Conservation (phyloP, 805 yeast genomes). For the Scheffersomyces spartinae region DNA sequence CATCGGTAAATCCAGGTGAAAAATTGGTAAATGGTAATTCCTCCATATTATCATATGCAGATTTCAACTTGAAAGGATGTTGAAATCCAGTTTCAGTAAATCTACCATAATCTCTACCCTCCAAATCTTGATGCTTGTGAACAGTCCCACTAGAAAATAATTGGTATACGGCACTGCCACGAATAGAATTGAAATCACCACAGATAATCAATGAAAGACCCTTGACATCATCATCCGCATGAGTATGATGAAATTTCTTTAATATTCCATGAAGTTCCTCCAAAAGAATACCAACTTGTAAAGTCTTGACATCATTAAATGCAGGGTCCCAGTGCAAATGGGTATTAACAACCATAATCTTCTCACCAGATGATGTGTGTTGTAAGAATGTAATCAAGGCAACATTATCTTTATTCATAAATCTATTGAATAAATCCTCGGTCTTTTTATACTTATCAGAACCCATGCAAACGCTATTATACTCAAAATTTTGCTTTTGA, state of each 20-base stretch:
- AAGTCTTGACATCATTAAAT: conserved; percentile 88
- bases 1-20: conserved; percentile 88
- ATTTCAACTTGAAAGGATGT: conserved; percentile 70
- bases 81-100: conserved; percentile 82
- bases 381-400: conserved; percentile 71
- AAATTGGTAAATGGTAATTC: conserved; percentile 92
- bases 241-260: conserved; percentile 35
- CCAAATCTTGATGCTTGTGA: conserved; percentile 68
- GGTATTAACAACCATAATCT: conserved; percentile 70
- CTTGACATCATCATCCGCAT: conserved; percentile 38
- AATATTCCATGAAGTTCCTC: conserved; percentile 72
- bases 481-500: conserved; percentile 69
- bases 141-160: conserved; percentile 73
- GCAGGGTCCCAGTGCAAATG: conserved; percentile 99
- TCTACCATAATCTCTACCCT: conserved; percentile 81
- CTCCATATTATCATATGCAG: conserved; percentile 75
- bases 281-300: conserved; percentile 85
- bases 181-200: conserved; percentile 91
- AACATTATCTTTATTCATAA: conserved; percentile 90
- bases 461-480: conserved; percentile 68
- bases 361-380: conserved; percentile 60
- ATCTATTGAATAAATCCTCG: conserved; percentile 89
- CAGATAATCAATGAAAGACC: conserved; percentile 73
- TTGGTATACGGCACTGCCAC: conserved; percentile 86
- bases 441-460: conserved; percentile 84